Evolutionary conservation across 2,329 filamentous ascomycete genomes (phyloP).

Genomic region (Alternaria arborescens): DNA sequence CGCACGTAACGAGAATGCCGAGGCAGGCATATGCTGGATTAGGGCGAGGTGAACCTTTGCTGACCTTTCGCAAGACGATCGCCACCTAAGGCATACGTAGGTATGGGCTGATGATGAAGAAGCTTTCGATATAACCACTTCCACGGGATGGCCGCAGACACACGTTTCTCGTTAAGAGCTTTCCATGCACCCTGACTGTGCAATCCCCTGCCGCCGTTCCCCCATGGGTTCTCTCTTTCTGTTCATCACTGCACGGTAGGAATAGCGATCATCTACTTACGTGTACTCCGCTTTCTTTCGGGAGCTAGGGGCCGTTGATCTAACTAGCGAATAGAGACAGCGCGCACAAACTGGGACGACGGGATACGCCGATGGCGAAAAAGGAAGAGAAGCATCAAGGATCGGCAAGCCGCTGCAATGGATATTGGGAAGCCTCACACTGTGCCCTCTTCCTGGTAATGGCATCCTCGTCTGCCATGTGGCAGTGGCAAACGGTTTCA

Average conservation of each 20-base stretch:
- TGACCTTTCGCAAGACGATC: conserved; percentile 3
- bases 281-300: conserved; percentile 8
- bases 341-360: conserved; percentile 2
- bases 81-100: neutral
- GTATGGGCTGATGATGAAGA: conserved; percentile 7
- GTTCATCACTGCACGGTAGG: conserved; percentile 2
- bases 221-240: conserved; percentile 2
- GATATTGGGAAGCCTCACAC: conserved; percentile 7
- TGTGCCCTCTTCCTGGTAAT: neutral
- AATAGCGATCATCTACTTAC: conserved; percentile 7
- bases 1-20: conserved; percentile 7
- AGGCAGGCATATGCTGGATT: conserved; percentile 7
- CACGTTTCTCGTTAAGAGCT: conserved; percentile 8
- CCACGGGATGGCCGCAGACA: conserved; percentile 1
- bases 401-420: conserved; percentile 13
- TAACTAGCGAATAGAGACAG: neutral
- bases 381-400: conserved; percentile 2
- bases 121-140: conserved; percentile 9
- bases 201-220: conserved; percentile 4
- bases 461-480: conserved; percentile 14
- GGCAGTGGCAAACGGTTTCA: conserved; percentile 15
- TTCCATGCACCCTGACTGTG: conserved; percentile 2
- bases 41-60: neutral
- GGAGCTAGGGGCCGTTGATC: conserved; percentile 3
- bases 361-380: conserved; percentile 14